phyloP scores from a whole-genome alignment of 2,329 filamentous ascomycete genomes.

The Mycocentrospora acerina region DNA sequence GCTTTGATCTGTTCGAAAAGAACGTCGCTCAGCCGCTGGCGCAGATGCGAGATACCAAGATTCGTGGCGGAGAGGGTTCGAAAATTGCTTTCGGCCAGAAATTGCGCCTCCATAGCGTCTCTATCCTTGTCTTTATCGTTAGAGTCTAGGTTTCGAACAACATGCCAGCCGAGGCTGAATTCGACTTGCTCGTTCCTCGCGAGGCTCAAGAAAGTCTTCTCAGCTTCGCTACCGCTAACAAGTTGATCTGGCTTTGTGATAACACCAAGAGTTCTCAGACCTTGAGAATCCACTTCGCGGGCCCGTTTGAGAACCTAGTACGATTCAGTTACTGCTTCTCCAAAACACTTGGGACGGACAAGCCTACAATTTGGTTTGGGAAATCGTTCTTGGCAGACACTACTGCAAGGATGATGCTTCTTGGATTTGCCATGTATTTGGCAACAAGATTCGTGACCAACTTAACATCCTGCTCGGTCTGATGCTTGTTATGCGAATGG shows the following conservation, averaged over 20 bases:
- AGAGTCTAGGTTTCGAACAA: slow-evolving; percentile 41
- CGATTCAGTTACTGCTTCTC: slow-evolving; percentile 45
- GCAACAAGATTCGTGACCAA: slow-evolving; percentile 19
- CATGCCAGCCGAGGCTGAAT: slow-evolving; percentile 42
- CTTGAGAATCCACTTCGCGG: slow-evolving; percentile 1
- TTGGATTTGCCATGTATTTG: slow-evolving; percentile 16
- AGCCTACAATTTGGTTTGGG: slow-evolving; percentile 49
- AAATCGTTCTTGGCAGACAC: slow-evolving; percentile 41
- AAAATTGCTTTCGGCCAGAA: slow-evolving; percentile 19
- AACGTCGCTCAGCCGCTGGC: slow-evolving; percentile 28
- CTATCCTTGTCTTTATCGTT: too few species aligned
- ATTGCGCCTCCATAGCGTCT: too few species aligned
- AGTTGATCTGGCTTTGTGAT: slow-evolving; percentile 46
- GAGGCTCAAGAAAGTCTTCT: slow-evolving; percentile 24
- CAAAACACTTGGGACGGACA: too few species aligned
- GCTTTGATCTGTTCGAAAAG: slow-evolving; percentile 35
- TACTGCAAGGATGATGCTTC: slow-evolving; percentile 23
- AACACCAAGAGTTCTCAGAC: slow-evolving; percentile 1
- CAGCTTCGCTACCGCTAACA: slow-evolving; percentile 23
- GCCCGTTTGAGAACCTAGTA: slow-evolving; percentile 34
- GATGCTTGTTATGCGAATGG: slow-evolving; percentile 1
- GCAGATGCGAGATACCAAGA: slow-evolving; percentile 33
- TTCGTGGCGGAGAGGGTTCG: slow-evolving; percentile 13
- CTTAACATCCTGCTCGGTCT: slow-evolving; percentile 11
- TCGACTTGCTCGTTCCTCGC: slow-evolving; percentile 35